Percentiles rank a stretch among this genome's conserved stretches.
Evolutionary conservation across 2,329 filamentous ascomycete species (phyloP).

Genomic region (Ophioceras dolichostomum): DNA sequence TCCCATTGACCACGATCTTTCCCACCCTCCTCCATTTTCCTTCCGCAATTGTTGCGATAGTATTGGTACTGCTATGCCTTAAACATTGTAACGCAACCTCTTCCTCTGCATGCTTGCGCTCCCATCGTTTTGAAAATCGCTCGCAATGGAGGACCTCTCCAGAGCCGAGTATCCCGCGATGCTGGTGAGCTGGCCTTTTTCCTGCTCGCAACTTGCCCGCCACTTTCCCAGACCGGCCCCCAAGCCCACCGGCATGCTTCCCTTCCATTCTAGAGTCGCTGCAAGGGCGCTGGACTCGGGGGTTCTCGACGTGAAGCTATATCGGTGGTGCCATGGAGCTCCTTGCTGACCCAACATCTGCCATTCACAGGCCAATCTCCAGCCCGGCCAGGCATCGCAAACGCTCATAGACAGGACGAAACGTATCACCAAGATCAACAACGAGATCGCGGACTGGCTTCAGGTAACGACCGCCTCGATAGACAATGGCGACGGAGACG

Average conservation of each 20-base stretch:
- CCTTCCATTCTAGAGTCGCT: slow-evolving; percentile 4
- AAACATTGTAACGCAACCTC: background rate
- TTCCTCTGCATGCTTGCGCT: slow-evolving; percentile 1
- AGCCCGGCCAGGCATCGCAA: slow-evolving; percentile 69
- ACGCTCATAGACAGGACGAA: slow-evolving; percentile 79
- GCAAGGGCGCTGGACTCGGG: no score
- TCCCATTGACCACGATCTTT: no score
- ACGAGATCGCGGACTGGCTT: slow-evolving; percentile 91
- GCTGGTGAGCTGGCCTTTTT: slow-evolving; percentile 72
- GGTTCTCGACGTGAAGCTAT: no score
- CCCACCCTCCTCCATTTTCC: no score
- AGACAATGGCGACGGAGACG: background rate
- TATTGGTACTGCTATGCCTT: slow-evolving; percentile 2
- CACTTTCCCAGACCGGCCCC: no score
- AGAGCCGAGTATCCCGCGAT: slow-evolving; percentile 87
- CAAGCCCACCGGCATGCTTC: no score
- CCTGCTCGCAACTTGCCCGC: no score
- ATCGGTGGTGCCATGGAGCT: no score
- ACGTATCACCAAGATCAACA: slow-evolving; percentile 75
- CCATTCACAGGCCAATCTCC: slow-evolving; percentile 56
- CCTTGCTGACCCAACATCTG: slow-evolving; percentile 7
- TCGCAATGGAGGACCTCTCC: slow-evolving; percentile 59
- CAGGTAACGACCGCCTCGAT: slow-evolving; percentile 45
- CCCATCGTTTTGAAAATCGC: background rate
- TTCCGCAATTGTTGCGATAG: no score